Evolutionary conservation across 345 rosid species (phyloP).

Genomic region (Gossypium herbaceum): DNA sequence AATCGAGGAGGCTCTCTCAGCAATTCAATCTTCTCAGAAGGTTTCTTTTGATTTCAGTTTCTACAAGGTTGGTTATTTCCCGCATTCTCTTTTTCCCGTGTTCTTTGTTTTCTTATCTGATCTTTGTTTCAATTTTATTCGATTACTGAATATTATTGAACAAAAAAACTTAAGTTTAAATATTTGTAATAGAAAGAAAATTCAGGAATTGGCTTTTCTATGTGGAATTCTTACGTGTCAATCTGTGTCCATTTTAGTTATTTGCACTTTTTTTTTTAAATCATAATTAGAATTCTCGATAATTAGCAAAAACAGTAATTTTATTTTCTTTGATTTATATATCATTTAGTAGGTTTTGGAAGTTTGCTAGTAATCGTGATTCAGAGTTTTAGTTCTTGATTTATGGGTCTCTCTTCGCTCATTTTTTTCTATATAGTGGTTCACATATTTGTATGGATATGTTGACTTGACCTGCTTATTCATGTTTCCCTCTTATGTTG

Average conservation of each 20-base stretch:
- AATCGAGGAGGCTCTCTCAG: conserved; percentile 61
- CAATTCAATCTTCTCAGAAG: conserved; percentile 44
- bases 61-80: conserved; percentile 45
- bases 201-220: background rate
- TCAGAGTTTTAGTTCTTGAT: background rate
- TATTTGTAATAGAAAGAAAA: background rate
- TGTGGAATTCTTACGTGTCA: background rate
- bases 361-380: background rate
- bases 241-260: background rate
- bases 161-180: background rate
- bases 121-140: background rate
- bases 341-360: background rate
- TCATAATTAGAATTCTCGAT: background rate
- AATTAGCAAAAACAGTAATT: background rate
- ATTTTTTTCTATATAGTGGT: background rate
- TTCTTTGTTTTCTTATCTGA: background rate
- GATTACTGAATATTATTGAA: background rate
- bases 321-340: background rate
- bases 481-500: background rate
- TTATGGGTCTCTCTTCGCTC: no score
- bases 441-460: background rate
- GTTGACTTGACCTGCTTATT: background rate
- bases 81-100: background rate
- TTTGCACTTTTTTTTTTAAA: background rate
- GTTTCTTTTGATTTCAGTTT: conserved; percentile 54